phyloP scores from a whole-genome alignment of 148 eudicot genomes.

The Persicaria maculosa region DNA sequence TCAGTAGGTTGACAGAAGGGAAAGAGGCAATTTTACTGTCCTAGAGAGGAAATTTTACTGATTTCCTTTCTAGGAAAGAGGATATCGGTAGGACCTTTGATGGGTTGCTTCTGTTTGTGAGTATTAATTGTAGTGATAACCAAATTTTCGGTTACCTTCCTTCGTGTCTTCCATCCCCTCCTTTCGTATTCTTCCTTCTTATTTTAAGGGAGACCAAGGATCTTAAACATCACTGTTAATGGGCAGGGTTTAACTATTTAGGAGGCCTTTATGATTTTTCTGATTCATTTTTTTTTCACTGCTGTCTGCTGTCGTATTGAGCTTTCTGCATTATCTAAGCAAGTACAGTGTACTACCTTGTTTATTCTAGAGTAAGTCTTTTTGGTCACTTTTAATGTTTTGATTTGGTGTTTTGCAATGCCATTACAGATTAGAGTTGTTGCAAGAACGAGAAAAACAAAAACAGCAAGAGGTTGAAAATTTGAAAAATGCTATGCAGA shows the following conservation, averaged over 20 bases:
- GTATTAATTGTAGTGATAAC: neutral
- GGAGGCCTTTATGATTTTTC: neutral
- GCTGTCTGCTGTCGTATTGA: neutral
- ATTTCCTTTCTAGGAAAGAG: neutral
- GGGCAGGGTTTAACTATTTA: neutral
- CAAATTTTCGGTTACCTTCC: neutral
- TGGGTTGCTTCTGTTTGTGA: neutral
- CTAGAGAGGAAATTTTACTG: neutral
- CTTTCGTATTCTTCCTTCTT: neutral
- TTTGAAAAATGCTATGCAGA: conserved; percentile 64
- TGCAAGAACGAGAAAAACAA: conserved; percentile 71
- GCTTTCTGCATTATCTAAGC: conserved; percentile 3
- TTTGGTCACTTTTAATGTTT: neutral
- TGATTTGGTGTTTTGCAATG: neutral
- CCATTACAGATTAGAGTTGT: conserved; percentile 58
- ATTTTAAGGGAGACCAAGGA: neutral
- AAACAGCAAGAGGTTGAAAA: conserved; percentile 75
- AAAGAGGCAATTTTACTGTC: neutral
- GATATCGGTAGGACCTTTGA: neutral
- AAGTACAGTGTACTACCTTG: neutral
- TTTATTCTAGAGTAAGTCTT: neutral
- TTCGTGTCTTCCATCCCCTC: neutral
- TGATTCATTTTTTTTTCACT: neutral
- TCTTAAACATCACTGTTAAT: neutral
- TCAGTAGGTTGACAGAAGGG: too few species aligned